Base-by-base conservation (phyloP, 1,139 yeast genomes). In the Debaryomyces sp. region DNA sequence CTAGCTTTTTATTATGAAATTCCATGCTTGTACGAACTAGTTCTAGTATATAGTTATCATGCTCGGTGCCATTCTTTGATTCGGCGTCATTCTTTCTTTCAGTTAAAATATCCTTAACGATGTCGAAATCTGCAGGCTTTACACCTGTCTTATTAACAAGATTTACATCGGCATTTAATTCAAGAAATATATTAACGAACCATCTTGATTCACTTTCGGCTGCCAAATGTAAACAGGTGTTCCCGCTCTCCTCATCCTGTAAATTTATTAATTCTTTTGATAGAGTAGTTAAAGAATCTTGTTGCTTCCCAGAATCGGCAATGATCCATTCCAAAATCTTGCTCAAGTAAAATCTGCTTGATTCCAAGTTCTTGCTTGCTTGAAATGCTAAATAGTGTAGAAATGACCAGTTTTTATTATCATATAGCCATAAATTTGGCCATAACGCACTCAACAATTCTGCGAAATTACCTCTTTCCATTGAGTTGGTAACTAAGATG, bases 191-290 rank as follows among this genome's bases (percentile, higher is more conserved):
- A 51, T 87, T 90, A 18, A 90, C 88, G 52, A 94, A 84, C 68
- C 92, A 85, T 55, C 81, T 83, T 58, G 88, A 86, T 27, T 96
- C 97, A 45, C 86, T 80, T 60, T 96, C 85, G 0, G 96, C 95
- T 0, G 98, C 97, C 51, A 91, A 82, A 64, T 92, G 96, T 50
- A 94, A 73, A 47, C 94, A 84, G 0, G 96, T 90, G 61, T 92
- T 96, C 36, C 98, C 99, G 57, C 86, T 85, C 12, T 57, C 59
- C 45, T 82, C 76, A 63, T 92, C 98, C 55, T 85, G 87, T 2
- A 84, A 79, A 62, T 92, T 89, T 24, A 91, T 82, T 46, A 91
- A 77, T 41, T 83, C 82, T 12, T 73, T 69, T 65, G 87, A 80
- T 53, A 90, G 82, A 57, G 82, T 78, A n/a, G 81, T 76, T 45